Conservation (phyloP, 331 rosid species). For the Malus hybrid region DNA sequence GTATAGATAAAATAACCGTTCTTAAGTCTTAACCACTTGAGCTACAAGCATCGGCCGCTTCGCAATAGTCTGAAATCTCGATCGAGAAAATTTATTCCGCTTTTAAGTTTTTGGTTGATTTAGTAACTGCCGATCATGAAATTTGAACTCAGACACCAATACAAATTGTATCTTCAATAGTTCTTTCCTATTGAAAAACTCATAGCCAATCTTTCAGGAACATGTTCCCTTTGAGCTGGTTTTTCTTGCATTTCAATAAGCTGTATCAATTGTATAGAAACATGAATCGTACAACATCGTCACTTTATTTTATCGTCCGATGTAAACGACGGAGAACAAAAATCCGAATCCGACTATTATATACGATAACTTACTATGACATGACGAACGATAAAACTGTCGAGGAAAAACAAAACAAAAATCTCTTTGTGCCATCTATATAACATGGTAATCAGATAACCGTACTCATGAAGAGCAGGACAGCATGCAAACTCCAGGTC, state of each 20-base stretch:
- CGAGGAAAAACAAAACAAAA: not conserved
- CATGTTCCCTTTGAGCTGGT: too few relatives aligned
- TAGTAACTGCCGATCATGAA: too few relatives aligned
- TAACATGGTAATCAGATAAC: not conserved
- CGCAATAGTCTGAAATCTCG: too few relatives aligned
- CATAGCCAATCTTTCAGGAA: not conserved
- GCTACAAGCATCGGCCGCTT: too few relatives aligned
- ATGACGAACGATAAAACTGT: not conserved
- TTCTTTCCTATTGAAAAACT: not conserved
- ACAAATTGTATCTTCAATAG: too few relatives aligned
- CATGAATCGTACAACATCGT: not conserved
- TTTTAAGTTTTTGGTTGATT: too few relatives aligned
- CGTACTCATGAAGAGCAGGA: slow-evolving; percentile 80
- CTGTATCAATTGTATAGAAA: not conserved
- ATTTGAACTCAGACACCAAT: too few relatives aligned
- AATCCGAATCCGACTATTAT: slow-evolving; percentile 16
- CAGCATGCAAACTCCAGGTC: slow-evolving; percentile 98
- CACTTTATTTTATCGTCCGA: not conserved
- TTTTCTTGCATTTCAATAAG: not conserved
- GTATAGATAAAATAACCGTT: too few relatives aligned
- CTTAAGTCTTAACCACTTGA: too few relatives aligned
- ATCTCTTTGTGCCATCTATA: not conserved
- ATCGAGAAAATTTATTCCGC: too few relatives aligned
- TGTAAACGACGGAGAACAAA: not conserved
- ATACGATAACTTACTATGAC: slow-evolving; percentile 7